Conservation (phyloP, 352 stramenopile species). For the Globisporangium cederbergense region DNA sequence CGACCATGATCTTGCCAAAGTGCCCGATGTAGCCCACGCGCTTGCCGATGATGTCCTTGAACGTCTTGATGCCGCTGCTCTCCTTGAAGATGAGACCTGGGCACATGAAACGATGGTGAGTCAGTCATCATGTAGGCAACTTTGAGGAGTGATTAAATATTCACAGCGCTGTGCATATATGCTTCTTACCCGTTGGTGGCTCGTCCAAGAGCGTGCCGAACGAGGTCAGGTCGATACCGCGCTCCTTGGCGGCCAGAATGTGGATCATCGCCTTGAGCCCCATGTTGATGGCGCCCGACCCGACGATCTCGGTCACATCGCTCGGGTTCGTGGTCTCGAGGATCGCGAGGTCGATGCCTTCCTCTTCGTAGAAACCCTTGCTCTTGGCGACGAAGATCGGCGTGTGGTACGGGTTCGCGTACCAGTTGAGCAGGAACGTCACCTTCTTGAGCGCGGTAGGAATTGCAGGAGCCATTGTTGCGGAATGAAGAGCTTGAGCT, state of each 20-base stretch:
- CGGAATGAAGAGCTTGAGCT: neutral
- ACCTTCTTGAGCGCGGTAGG: conserved; percentile 31
- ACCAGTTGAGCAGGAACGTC: conserved; percentile 52
- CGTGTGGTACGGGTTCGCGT: conserved; percentile 52
- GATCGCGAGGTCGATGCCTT: conserved; percentile 48
- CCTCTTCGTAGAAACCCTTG: conserved; percentile 47
- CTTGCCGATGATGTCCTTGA: conserved; percentile 54
- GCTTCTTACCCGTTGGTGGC: conserved; percentile 30
- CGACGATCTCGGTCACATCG: conserved; percentile 51
- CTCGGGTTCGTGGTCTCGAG: conserved; percentile 49
- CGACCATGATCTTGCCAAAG: conserved; percentile 53
- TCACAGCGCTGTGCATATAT: neutral
- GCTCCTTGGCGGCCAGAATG: conserved; percentile 47
- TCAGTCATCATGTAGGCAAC: neutral
- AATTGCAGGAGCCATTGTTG: conserved; percentile 29
- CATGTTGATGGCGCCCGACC: conserved; percentile 43
- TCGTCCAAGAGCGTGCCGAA: conserved; percentile 46
- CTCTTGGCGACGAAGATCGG: conserved; percentile 54
- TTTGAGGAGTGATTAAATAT: no score
- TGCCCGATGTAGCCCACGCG: conserved; percentile 50
- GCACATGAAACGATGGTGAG: neutral
- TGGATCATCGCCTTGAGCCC: conserved; percentile 54
- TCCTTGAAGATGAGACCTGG: conserved; percentile 49
- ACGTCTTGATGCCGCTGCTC: conserved; percentile 45
- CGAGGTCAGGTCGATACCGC: conserved; percentile 43